Evolutionary conservation across 108 stramenopile species (phyloP), one percentile per base, ranked within the genome.

Genomic region (Pelagomonas calceolata): DNA sequence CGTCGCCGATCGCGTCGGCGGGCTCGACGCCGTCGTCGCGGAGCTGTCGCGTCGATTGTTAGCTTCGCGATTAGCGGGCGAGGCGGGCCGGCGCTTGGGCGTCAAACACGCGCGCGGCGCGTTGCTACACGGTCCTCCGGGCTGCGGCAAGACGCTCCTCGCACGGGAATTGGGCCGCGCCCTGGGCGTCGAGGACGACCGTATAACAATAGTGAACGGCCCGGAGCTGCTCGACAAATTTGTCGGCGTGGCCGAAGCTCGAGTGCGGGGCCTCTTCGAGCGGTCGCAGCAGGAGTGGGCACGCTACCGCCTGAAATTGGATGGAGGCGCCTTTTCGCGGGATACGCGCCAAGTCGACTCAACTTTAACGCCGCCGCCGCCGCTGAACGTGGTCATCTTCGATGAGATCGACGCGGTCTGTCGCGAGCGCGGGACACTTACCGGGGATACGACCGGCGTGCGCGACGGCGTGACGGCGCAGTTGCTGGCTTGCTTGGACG

Each of bases 201-300:
- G 81, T 31, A 84, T 85, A 75, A 83, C 85, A 73, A 84, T 85
- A 72, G 79, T 87, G 78, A 87, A 87, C 73, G 86, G 85, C 16
- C 86, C 86, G 35, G 84, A 87, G 84, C 81, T 87, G n/a, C 73
- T 87, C 30, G 80, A 76, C 30, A 87, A 84, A 82, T 87, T 82
- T 80, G 82, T 87, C 69, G 86, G 86, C 65, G 86, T 84, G 75
- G 75, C 79, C 3, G 86, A 87, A 79, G 83, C 81, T 21, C 86
- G 86, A 60, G 85, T 87, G 26, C 83, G 86, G 33, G 80, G 83
- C 65, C 76, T 87, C 32, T 87, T 87, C 66, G 84, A 85, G 73
- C 85, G 82, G 69, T 84, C 86, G 26, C 79, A 81, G 16, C 85
- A 86, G 70, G 86, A 87, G 83, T 75, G 81, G 79, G 74, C 70